A percentile compares a stretch with the other conserved stretches of the same genome.
These are phyloP conservation scores for Neoconidiobolus thromboides DNA, from an alignment of 371 early-diverging fungal species.

Conservation along the genomic window DNA sequence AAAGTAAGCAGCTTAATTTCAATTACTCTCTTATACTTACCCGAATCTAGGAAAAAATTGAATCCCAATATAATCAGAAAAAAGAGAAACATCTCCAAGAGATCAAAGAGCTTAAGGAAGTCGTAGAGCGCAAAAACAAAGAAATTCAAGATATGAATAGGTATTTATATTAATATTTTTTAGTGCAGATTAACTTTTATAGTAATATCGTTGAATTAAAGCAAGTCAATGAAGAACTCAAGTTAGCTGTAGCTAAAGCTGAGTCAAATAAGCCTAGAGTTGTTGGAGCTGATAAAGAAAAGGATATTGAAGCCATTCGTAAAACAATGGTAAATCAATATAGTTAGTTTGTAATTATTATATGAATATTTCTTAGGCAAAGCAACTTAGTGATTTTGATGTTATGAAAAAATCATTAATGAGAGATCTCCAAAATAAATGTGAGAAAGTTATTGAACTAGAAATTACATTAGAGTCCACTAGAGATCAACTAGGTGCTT, in stretches of 20 bases:
- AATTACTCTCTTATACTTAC: not conserved
- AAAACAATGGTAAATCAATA: conserved; percentile 46
- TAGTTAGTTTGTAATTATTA: conserved; percentile 1
- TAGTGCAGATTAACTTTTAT: not conserved
- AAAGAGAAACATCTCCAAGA: conserved; percentile 55
- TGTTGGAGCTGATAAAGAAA: conserved; percentile 36
- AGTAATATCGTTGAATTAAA: conserved; percentile 32
- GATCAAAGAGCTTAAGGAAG: conserved; percentile 46
- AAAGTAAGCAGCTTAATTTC: conserved; percentile 19
- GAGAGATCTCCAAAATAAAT: conserved; percentile 86
- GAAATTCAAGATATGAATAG: conserved; percentile 41
- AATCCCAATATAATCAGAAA: conserved; percentile 61
- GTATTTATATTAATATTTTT: conserved; percentile 2
- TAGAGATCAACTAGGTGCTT: conserved; percentile 71
- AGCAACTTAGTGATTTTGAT: conserved; percentile 83
- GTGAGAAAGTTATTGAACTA: conserved; percentile 89
- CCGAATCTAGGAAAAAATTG: conserved; percentile 38
- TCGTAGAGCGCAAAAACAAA: conserved; percentile 44
- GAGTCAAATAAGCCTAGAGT: conserved; percentile 6
- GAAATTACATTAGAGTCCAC: conserved; percentile 86
- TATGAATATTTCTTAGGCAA: conserved; percentile 12
- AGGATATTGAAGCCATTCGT: conserved; percentile 66
- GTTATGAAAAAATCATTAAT: conserved; percentile 90
- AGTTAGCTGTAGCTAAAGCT: conserved; percentile 14
- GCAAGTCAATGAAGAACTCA: conserved; percentile 42